phyloP scores from a whole-genome alignment of 2,329 filamentous ascomycete genomes.

The Fusarium foetens region DNA sequence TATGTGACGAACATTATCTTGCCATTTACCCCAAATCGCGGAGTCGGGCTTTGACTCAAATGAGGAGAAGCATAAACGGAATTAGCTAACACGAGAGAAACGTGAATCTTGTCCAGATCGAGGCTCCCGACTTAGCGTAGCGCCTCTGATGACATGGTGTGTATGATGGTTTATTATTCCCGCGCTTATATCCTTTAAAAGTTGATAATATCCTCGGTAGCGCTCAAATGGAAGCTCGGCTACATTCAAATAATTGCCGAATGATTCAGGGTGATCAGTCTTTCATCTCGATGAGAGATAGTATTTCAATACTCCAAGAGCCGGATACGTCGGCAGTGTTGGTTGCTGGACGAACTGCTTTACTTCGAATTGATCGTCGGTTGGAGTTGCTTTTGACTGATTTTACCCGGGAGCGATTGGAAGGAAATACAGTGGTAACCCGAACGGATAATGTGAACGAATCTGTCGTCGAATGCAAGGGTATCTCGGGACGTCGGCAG shows the following conservation, averaged over 20 bases:
- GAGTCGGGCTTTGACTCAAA: not conserved
- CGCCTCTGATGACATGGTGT: constrained; percentile 26
- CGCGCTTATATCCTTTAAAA: constrained; percentile 13
- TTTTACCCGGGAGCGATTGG: constrained; percentile 18
- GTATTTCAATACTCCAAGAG: not conserved
- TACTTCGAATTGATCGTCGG: not conserved
- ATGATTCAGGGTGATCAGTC: not conserved
- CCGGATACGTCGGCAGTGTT: constrained; percentile 17
- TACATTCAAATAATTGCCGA: constrained; percentile 2
- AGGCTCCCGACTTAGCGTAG: not conserved
- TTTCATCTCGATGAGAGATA: not conserved
- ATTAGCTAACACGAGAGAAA: not conserved
- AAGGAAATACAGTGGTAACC: constrained; percentile 4
- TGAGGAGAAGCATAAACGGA: constrained; percentile 39
- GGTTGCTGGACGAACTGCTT: not conserved
- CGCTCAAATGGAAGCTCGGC: constrained; percentile 36
- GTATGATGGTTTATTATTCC: constrained; percentile 30
- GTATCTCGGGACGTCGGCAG: constrained; percentile 27
- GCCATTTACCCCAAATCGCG: constrained; percentile 24
- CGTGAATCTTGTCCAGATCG: constrained; percentile 6
- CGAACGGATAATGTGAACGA: constrained; percentile 7
- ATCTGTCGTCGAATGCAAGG: constrained; percentile 13
- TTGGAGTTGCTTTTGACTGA: not conserved
- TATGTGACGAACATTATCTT: constrained; percentile 7
- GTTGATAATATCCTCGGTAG: constrained; percentile 23